A percentile compares a stretch with the other conserved stretches of the same genome.
These are phyloP conservation scores for Phytophthora quininea DNA, from an alignment of 352 stramenopile species.

Conservation along the genomic window DNA sequence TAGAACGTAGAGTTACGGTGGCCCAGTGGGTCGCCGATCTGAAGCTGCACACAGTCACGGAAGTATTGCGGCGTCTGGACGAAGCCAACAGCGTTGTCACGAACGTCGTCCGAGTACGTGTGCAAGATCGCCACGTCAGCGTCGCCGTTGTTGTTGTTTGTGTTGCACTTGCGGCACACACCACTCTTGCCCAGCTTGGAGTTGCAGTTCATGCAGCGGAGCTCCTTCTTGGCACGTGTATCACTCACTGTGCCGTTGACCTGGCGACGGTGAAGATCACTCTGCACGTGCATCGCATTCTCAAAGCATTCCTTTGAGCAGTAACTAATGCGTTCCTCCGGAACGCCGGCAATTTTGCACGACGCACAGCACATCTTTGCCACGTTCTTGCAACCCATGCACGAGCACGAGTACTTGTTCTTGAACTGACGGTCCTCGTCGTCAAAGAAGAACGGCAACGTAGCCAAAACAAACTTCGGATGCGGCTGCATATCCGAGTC, in stretches of 20 bases:
- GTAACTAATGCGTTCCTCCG: constrained; percentile 85
- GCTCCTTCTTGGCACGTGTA: constrained; percentile 73
- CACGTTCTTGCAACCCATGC: constrained; percentile 76
- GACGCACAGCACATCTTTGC: constrained; percentile 86
- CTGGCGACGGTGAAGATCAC: constrained; percentile 78
- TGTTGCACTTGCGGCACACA: constrained; percentile 84
- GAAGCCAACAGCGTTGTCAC: constrained; percentile 80
- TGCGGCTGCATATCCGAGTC: constrained; percentile 90
- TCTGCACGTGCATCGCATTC: constrained; percentile 80
- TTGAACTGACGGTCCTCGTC: constrained; percentile 79
- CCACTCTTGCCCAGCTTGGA: constrained; percentile 75
- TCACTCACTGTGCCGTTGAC: constrained; percentile 84
- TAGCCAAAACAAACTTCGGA: constrained; percentile 83
- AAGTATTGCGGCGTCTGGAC: constrained; percentile 89
- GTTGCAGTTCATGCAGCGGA: constrained; percentile 78
- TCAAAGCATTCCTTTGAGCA: constrained; percentile 91
- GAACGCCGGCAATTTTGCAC: constrained; percentile 85
- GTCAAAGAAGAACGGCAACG: constrained; percentile 88
- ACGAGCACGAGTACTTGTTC: constrained; percentile 84
- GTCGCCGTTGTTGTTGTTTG: constrained; percentile 50
- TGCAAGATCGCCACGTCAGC: constrained; percentile 66
- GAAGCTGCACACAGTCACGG: constrained; percentile 81
- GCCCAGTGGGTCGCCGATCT: constrained; percentile 81
- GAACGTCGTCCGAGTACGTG: constrained; percentile 83
- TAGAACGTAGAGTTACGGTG: constrained; percentile 87